Percentiles rank a stretch among this genome's conserved stretches.
Evolutionary conservation across 495 filamentous ascomycete genomes (phyloP).

Genomic region (Neurospora tetrasperma): DNA sequence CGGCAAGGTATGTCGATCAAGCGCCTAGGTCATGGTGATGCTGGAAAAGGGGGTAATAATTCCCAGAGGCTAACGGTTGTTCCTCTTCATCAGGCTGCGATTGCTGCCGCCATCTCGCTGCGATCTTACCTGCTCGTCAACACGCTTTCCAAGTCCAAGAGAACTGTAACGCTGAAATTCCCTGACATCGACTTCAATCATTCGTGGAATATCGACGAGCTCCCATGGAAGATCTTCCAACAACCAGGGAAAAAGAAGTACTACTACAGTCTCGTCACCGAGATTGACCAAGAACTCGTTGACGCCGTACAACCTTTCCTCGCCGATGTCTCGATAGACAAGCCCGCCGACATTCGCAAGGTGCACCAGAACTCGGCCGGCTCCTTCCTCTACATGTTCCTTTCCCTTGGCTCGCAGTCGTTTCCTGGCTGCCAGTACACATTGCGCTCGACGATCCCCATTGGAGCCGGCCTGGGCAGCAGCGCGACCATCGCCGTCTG

Average conservation of each 20-base stretch:
- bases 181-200: conserved; percentile 78
- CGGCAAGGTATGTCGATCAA: conserved; percentile 53
- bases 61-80: conserved; percentile 2
- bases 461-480: conserved; percentile 83
- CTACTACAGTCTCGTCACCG: conserved; percentile 79
- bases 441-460: conserved; percentile 86
- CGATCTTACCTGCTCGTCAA: conserved; percentile 94
- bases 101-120: conserved; percentile 87
- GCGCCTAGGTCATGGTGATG: neutral
- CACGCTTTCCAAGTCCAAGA: conserved; percentile 73
- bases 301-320: conserved; percentile 70
- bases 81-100: conserved; percentile 50
- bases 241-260: conserved; percentile 77
- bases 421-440: conserved; percentile 80
- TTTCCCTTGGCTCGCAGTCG: conserved; percentile 68
- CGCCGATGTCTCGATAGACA: conserved; percentile 50
- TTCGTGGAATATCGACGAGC: conserved; percentile 80
- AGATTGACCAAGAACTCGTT: conserved; percentile 72
- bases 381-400: conserved; percentile 85
- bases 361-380: conserved; percentile 70
- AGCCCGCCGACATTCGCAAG: conserved; percentile 57
- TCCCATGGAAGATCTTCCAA: conserved; percentile 78
- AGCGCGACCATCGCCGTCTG: conserved; percentile 90
- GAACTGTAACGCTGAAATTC: conserved; percentile 77
- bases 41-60: neutral